Evolutionary conservation across 2,329 filamentous ascomycete genomes (phyloP), one percentile per base, ranked within the genome.

Genomic region (Colletotrichum plurivorum): DNA sequence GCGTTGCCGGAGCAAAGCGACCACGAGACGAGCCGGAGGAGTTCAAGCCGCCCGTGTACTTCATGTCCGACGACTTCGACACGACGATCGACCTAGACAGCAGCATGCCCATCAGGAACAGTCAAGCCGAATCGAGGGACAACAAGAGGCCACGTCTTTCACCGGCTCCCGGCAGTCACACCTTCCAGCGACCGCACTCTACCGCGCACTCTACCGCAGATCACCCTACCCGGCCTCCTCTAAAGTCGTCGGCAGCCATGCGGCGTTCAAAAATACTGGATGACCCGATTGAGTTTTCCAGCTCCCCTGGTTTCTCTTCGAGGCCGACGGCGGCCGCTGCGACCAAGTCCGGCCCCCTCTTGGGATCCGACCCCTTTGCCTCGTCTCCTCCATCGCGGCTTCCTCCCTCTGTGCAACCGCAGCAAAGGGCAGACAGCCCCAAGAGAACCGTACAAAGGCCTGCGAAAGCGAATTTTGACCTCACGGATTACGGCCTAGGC

Each of bases 51-150:
- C 74, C 57, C 55, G 75, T 79, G 27, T 67, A 79, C n/a, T 79
- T 79, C 58, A 70, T 80, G 12, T 80, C 78, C 0, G 79, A 82
- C 55, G 83, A 85, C 51, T 84, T 83, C 56, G 82, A 85, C 49
- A 78, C 76, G 8, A 83, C 79, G 0, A 75, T 79, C 5, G 78
- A 82, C 9, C 67, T 83, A 2, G 78, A 80, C 5, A 70, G 62
- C 20, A 70, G 63, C 5, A 49, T 61, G 0, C 45, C 48, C 1
- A 16, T 18, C 15, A 54, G 10, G 1, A 20, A 49, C 13, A n/a
- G 20, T 4, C 48, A 71, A 56, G 49, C 75, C 10, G 27, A 67
- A 3, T 65, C 72, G 4, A 75, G 75, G 5, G 75, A 74, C 5
- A 79, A 78, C 54, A 82, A 75, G 63, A 72, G 76, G 18, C n/a